Base-by-base conservation (phyloP, 2,329 filamentous ascomycete species). In the Penicillium sp. region DNA sequence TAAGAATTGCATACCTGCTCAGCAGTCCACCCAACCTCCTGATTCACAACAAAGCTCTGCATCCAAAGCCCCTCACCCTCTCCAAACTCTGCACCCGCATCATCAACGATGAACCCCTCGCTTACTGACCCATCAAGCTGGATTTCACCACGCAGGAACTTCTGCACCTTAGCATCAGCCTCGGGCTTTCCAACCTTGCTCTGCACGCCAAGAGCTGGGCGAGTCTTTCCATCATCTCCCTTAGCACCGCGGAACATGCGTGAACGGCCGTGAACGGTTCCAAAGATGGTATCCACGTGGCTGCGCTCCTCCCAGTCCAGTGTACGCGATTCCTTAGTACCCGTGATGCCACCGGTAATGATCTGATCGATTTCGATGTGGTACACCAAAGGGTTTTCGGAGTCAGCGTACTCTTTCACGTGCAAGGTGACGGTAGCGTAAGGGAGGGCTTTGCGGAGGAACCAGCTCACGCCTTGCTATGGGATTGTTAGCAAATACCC, bases 211-310 rank as follows among this genome's bases (percentile, higher is more conserved):
- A 75, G 39, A 10, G 65, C 60, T 1, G 75, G 74, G 1, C 71
- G 68, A 25, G 72, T 67, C 62, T 74, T 75, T 33, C 69, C 70
- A 44, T 75, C 78, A 21, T 76, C 69, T 11, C 67, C 68, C 58
- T 75, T 67, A 11, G 61, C 61, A 11, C 66, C 70, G 19, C 71
- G 70, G 57, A 84, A 64, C 71, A 82, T 86, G 46, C 79, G 75
- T 44, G 82, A 85, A 59, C 80, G 81, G 56, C 89, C 90, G 51
- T 79, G 78, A 61, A 95, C 83, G 54, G 77, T 78, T 57, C 92
- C 92, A 72, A 96, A 96, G 64, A 96, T 84, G 81, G 87, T 88
- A 79, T 96, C 92, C 25, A 78, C 78, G 79, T 93, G 90, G 61
- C 85, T 83, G 65, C 88, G 87, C 54, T 76, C 81, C 25, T 75